These are phyloP conservation scores for Groenewaldozyma sp. DNA, from an alignment of 1,139 yeast species.

Conservation along the genomic window DNA sequence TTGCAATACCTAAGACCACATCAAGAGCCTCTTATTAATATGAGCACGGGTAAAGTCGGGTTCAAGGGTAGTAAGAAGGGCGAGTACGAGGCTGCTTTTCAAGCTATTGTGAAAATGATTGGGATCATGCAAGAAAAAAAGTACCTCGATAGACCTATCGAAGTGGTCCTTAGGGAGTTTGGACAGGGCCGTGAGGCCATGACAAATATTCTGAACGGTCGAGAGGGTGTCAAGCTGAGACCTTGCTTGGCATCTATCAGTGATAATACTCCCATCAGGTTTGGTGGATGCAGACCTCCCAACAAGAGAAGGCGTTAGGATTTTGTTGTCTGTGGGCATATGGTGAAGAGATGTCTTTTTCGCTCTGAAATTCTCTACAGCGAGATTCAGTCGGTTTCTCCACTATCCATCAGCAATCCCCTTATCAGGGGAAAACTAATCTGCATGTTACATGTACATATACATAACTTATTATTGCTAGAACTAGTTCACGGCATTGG, in stretches of 20 bases:
- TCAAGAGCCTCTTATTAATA: constrained; percentile 58
- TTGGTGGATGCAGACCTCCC: constrained; percentile 89
- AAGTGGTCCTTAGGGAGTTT: constrained; percentile 66
- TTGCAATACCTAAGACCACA: constrained; percentile 73
- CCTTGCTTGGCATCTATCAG: constrained; percentile 57
- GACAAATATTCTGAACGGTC: constrained; percentile 73
- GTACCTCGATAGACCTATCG: constrained; percentile 37
- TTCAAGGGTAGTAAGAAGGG: constrained; percentile 50
- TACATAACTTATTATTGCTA: too few species aligned
- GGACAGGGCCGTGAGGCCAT: constrained; percentile 91
- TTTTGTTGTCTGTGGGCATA: too few species aligned
- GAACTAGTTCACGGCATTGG: too few species aligned
- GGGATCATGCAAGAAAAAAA: constrained; percentile 51
- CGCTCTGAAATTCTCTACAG: too few species aligned
- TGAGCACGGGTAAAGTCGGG: constrained; percentile 37
- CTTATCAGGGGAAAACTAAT: too few species aligned
- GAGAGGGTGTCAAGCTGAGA: constrained; percentile 70
- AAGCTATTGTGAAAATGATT: constrained; percentile 68
- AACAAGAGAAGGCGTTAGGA: constrained; percentile 52
- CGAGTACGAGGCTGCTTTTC: constrained; percentile 93
- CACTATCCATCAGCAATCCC: neutral
- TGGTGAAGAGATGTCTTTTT: too few species aligned
- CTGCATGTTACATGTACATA: too few species aligned
- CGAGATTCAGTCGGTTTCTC: neutral
- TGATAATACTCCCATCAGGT: constrained; percentile 73